These are phyloP conservation scores for Russula earlei DNA, from an alignment of 768 basidiomycete genomes.

Conservation along the genomic window DNA sequence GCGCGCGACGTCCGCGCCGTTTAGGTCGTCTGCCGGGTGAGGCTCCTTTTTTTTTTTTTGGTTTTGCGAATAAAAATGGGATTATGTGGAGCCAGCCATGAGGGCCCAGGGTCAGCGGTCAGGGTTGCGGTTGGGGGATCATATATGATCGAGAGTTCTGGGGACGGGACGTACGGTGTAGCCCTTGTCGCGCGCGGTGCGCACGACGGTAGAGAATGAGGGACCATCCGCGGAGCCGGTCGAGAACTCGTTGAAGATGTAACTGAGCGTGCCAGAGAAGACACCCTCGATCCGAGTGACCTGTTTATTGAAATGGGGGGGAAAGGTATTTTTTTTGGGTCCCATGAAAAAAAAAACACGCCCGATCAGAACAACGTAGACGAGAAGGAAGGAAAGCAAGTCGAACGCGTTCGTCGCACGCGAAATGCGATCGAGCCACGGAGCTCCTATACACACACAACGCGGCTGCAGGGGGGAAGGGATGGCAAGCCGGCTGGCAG, in stretches of 20 bases:
- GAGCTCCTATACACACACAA: no score
- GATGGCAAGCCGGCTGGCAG: no score
- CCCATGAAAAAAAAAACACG: neutral
- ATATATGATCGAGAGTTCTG: neutral
- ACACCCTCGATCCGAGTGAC: constrained; percentile 93
- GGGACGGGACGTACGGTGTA: constrained; percentile 62
- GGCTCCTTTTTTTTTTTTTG: no score
- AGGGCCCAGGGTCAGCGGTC: neutral
- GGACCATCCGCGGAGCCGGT: constrained; percentile 59
- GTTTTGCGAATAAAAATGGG: no score
- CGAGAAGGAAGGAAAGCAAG: neutral
- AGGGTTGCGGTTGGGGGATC: neutral
- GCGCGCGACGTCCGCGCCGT: constrained; percentile 92
- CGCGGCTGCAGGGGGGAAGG: no score
- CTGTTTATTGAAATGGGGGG: constrained; percentile 35
- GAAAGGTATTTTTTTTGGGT: no score
- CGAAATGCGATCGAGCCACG: no score
- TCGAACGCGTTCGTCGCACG: neutral
- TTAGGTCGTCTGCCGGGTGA: constrained; percentile 93
- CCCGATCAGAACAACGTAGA: neutral
- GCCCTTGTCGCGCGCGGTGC: constrained; percentile 80
- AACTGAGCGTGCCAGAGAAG: constrained; percentile 94
- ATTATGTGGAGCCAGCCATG: no score
- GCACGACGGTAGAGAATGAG: constrained; percentile 83
- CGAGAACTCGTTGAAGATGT: constrained; percentile 97